Evolutionary conservation across 2,329 filamentous ascomycete species (phyloP).

Genomic region (Xylogone sp.): DNA sequence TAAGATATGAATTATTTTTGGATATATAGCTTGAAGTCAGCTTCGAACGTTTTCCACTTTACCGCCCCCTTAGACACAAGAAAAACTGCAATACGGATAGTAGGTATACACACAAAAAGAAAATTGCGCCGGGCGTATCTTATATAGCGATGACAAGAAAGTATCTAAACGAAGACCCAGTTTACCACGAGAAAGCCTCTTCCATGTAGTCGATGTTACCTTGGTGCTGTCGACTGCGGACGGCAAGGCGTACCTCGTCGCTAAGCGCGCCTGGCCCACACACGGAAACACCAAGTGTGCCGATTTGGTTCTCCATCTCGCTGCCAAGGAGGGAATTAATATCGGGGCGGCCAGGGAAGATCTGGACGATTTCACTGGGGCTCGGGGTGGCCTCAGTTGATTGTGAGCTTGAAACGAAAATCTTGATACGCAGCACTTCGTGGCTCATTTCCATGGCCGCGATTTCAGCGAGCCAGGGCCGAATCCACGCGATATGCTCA

Average conservation of each 20-base stretch:
- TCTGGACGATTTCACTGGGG: slow-evolving; percentile 69
- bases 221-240: slow-evolving; percentile 57
- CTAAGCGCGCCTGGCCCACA: slow-evolving; percentile 71
- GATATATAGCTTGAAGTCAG: too few relatives aligned
- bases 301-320: slow-evolving; percentile 68
- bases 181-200: slow-evolving; percentile 64
- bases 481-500: slow-evolving; percentile 76
- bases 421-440: slow-evolving; percentile 67
- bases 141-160: too few relatives aligned
- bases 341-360: slow-evolving; percentile 74
- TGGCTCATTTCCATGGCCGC: slow-evolving; percentile 66
- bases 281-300: slow-evolving; percentile 66
- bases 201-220: slow-evolving; percentile 72
- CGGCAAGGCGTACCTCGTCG: slow-evolving; percentile 67
- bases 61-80: too few relatives aligned
- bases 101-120: too few relatives aligned
- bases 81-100: too few relatives aligned
- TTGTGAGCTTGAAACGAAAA: slow-evolving; percentile 69
- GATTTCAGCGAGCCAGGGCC: slow-evolving; percentile 75
- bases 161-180: too few relatives aligned
- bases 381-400: slow-evolving; percentile 75
- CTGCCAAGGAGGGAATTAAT: slow-evolving; percentile 64
- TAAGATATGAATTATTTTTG: too few relatives aligned
- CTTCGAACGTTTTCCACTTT: too few relatives aligned
- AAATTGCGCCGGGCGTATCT: too few relatives aligned